Evolutionary conservation across 139 green algal genomes (phyloP).

Genomic region (Trebouxia sp.): DNA sequence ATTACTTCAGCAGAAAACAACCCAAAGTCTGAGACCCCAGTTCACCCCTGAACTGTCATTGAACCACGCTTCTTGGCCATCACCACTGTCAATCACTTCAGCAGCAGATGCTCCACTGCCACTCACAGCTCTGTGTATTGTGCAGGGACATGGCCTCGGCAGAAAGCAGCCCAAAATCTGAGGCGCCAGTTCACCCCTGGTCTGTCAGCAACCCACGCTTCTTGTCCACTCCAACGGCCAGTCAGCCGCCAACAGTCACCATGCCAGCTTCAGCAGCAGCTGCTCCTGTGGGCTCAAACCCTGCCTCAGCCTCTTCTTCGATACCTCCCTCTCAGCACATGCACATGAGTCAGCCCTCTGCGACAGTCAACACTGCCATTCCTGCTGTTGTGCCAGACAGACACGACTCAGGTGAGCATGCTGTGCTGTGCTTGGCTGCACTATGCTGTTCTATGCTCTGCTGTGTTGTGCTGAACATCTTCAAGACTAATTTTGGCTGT

Average conservation of each 20-base stretch:
- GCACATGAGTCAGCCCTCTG: neutral
- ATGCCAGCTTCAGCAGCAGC: conserved; percentile 18
- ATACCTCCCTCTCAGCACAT: neutral
- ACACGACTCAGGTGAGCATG: neutral
- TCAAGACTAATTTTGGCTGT: too few species aligned
- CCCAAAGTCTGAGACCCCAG: too few species aligned
- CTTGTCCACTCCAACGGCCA: neutral
- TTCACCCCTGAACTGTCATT: too few species aligned
- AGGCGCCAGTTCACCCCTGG: conserved; percentile 12
- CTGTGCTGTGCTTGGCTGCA: neutral
- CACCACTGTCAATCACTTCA: too few species aligned
- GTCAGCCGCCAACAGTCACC: neutral
- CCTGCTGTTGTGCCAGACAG: neutral
- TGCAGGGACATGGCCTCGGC: too few species aligned
- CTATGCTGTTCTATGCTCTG: neutral
- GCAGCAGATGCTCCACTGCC: too few species aligned
- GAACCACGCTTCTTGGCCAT: too few species aligned
- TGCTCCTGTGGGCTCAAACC: neutral
- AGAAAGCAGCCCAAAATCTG: too few species aligned
- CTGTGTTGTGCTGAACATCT: too few species aligned
- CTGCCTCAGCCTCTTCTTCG: neutral
- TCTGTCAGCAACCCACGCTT: neutral
- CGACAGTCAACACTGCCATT: conserved; percentile 9
- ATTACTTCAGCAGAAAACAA: too few species aligned
- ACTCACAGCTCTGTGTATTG: too few species aligned